Evolutionary conservation across 176 grass and related monocot genomes (phyloP), one percentile per base, ranked within the genome.

Genomic region (Oropetium thomaeum): DNA sequence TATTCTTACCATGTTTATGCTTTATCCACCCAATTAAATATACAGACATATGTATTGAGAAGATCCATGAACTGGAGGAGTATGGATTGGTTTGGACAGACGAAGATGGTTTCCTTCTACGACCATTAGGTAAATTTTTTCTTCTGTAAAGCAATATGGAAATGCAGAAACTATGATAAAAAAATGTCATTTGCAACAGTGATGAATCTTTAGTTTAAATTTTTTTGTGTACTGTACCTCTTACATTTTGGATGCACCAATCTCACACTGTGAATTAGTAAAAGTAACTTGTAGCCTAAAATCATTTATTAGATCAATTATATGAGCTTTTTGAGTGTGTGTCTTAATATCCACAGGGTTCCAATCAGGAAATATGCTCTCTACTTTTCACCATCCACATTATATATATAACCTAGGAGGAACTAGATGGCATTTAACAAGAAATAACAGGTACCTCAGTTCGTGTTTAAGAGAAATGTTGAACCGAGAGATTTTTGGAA

Each of bases 41-140:
- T 79, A 58, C 75, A 97, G 94, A 93, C 71, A 97, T 97, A 91
- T 97, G 90, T 78, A 78, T 97, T 26, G 77, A 89, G 79, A 97
- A 91, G 73, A 85, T 93, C 61, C 88, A 89, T 76, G 90, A 93
- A 49, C 41, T 93, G 73, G 85, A 84, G 77, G 90, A 97, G 65
- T 82, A 89, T 83, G 94, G 94, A 49, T 84, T 97, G 73, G 88
- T 93, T 66, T 93, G 75, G 94, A 89, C 88, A 76, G 94, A 97
- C 37, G 88, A 85, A 66, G 86, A 91, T 67, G 88, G 88, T 73
- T 97, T 97, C 79, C 63, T 89, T 83, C 81, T 97, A 75, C 90
- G 91, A 85, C 84, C 95, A 39, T 86, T 91, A 92, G 95, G 95
- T 97, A 71, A 76, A 65, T 5, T 65, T 69, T 69, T 66, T 47